Evolutionary conservation across 192 early-diverging fungal species (phyloP).

Genomic region (Coemansia sp.): DNA sequence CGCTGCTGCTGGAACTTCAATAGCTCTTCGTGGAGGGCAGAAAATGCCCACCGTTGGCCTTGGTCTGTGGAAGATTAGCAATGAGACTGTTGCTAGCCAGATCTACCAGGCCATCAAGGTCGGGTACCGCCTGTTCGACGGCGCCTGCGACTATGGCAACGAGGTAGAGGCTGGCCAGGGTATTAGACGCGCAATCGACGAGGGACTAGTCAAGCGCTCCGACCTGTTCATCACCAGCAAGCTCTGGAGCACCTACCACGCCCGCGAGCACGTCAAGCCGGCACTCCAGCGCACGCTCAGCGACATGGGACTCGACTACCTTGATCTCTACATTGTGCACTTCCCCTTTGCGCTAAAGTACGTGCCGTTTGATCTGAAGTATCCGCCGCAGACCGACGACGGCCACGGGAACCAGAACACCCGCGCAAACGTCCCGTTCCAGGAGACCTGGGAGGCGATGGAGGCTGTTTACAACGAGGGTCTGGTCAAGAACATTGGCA

Average conservation of each 20-base stretch:
- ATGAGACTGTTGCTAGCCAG: slow-evolving; percentile 57
- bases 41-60: slow-evolving; percentile 63
- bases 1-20: slow-evolving; percentile 15
- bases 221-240: slow-evolving; percentile 80
- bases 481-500: slow-evolving; percentile 64
- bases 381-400: slow-evolving; percentile 28
- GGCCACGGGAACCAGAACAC: slow-evolving; percentile 19
- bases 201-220: slow-evolving; percentile 55
- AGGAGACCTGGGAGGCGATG: slow-evolving; percentile 62
- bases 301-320: slow-evolving; percentile 68
- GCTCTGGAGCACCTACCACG: slow-evolving; percentile 69
- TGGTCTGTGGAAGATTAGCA: slow-evolving; percentile 63
- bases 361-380: slow-evolving; percentile 26
- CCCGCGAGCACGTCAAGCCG: slow-evolving; percentile 60
- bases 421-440: slow-evolving; percentile 34
- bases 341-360: slow-evolving; percentile 64
- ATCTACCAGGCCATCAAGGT: slow-evolving; percentile 62
- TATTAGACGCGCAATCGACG: slow-evolving; percentile 56
- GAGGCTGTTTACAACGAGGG: slow-evolving; percentile 50
- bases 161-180: slow-evolving; percentile 74
- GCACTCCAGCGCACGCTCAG: slow-evolving; percentile 61
- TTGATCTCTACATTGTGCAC: slow-evolving; percentile 83
- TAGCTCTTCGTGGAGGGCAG: slow-evolving; percentile 59
- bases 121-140: slow-evolving; percentile 72
- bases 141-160: slow-evolving; percentile 70